Conservation (phyloP, 345 rosid species). For the Melaleuca quinquenervia region DNA sequence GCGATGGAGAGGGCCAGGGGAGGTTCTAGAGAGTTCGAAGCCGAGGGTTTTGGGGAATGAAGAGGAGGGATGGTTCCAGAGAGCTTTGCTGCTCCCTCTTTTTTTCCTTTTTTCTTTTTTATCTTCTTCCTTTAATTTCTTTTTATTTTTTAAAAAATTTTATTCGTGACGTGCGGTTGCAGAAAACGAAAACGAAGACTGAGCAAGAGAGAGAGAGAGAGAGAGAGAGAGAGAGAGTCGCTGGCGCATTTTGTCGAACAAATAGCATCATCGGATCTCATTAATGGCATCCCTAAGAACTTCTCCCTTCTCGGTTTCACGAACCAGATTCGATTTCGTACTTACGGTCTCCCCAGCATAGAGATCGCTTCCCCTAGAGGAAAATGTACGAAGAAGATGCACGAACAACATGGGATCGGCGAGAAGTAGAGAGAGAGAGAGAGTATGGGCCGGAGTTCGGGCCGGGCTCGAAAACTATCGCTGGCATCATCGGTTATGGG, state of each 20-base stretch:
- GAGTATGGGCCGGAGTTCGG: not conserved
- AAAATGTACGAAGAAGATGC: too few relatives aligned
- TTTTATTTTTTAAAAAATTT: not conserved
- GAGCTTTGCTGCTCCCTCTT: not conserved
- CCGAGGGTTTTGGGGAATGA: not conserved
- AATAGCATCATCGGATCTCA: too few relatives aligned
- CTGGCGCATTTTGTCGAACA: not conserved
- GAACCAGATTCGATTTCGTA: too few relatives aligned
- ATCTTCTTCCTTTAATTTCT: not conserved
- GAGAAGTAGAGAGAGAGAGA: not conserved
- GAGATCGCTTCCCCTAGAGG: too few relatives aligned
- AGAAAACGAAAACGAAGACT: not conserved
- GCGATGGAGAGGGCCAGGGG: not conserved
- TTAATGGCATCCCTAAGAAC: too few relatives aligned
- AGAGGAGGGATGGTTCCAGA: not conserved
- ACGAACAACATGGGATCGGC: too few relatives aligned
- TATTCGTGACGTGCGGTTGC: not conserved
- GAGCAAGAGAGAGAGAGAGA: not conserved
- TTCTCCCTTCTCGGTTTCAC: too few relatives aligned
- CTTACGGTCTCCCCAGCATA: too few relatives aligned
- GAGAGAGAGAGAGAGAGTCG: not conserved
- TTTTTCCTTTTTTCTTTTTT: not conserved
- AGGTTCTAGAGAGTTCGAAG: not conserved
- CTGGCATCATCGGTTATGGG: rapidly evolving
- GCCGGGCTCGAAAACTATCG: too few relatives aligned